phyloP scores from a whole-genome alignment of 2,329 filamentous ascomycete species.

The Fusarium equiseti region DNA sequence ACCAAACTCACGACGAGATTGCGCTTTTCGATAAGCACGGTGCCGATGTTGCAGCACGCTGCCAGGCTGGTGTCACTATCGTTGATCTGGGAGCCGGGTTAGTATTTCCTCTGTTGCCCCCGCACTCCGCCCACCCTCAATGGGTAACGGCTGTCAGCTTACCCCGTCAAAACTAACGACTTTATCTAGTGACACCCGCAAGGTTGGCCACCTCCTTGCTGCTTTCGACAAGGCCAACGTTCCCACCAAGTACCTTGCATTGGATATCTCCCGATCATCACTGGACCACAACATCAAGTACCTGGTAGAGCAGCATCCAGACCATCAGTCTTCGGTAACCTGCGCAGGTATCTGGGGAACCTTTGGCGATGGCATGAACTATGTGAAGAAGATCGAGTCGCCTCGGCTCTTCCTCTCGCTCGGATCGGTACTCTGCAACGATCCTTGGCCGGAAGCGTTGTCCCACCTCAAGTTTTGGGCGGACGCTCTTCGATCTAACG shows the following conservation, averaged over 20 bases:
- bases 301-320: constrained; percentile 49
- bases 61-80: constrained; percentile 51
- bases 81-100: constrained; percentile 59
- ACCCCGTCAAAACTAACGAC: constrained; percentile 32
- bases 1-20: constrained; percentile 58
- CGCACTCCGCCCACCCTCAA: constrained; percentile 25
- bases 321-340: constrained; percentile 45
- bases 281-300: constrained; percentile 52
- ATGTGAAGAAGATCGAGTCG: constrained; percentile 48
- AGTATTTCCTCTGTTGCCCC: constrained; percentile 43
- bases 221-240: constrained; percentile 50
- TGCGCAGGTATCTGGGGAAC: constrained; percentile 57
- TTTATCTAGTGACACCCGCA: constrained; percentile 54
- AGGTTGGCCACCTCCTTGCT: constrained; percentile 55
- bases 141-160: constrained; percentile 32
- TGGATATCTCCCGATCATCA: constrained; percentile 56
- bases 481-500: constrained; percentile 50
- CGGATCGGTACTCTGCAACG: constrained; percentile 58
- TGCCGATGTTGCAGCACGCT: constrained; percentile 49
- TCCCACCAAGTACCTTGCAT: constrained; percentile 53
- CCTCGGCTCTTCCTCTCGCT: constrained; percentile 56
- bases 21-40: constrained; percentile 53
- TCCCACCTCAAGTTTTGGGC: constrained; percentile 54
- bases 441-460: constrained; percentile 54
- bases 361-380: constrained; percentile 53